Conservation (phyloP, 441 rosid genomes). For the Syzygium malaccense region DNA sequence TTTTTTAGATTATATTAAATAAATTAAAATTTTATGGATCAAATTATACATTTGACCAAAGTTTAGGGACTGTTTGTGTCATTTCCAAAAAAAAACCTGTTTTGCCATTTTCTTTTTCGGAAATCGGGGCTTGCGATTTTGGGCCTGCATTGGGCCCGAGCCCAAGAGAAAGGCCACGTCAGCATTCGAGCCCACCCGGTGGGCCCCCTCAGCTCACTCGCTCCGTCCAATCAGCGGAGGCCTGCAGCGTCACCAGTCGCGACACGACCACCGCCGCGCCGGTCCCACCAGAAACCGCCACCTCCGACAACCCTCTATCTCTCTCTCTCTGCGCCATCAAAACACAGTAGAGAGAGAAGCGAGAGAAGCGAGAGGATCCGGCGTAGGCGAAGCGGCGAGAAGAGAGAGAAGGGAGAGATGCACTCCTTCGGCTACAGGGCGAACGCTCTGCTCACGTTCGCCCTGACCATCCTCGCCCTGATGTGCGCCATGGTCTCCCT, state of each 20-base stretch:
- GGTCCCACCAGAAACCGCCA: background rate
- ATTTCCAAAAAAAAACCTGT: background rate
- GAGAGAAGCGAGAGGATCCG: background rate
- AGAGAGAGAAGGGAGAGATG: conserved; percentile 27
- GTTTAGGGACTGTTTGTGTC: no score
- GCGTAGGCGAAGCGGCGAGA: background rate
- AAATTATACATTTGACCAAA: no score
- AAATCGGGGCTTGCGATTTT: background rate
- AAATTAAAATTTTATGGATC: no score
- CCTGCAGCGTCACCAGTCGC: background rate
- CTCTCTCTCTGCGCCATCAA: background rate
- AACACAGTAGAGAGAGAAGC: background rate
- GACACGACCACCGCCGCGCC: background rate
- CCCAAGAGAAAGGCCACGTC: background rate
- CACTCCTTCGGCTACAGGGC: conserved; percentile 88
- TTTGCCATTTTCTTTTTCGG: background rate
- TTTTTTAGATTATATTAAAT: no score
- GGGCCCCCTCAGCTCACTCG: background rate
- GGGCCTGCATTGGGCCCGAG: background rate
- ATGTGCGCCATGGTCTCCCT: conserved; percentile 76
- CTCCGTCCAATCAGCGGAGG: background rate
- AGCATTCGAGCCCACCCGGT: background rate
- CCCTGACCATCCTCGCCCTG: conserved; percentile 72
- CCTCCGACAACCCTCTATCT: background rate
- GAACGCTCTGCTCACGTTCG: conserved; percentile 75